Base-by-base conservation (phyloP, 305 asterid genomes). In the Fraxinus floribunda region DNA sequence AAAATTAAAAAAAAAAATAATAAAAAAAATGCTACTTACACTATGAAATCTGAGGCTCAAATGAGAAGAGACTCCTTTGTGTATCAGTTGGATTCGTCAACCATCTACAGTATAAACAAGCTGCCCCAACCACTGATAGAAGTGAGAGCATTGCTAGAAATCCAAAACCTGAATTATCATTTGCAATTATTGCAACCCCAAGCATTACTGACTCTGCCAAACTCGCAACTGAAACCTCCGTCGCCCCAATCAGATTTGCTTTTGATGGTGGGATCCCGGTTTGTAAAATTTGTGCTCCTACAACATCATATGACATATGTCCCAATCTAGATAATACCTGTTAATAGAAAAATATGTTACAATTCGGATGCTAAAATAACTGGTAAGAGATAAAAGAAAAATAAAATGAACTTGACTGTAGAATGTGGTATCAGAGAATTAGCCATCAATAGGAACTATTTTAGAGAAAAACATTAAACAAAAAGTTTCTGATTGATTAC, bases 251-350 rank as follows among this genome's bases (percentile, higher is more conserved):
- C 83, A 95, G 97, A 86, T 94, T 95, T 76, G 98, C 97, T 90
- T 94, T 95, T 55, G 98, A 92, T 79, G 92, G 91, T 82, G 98
- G 99, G 75, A 95, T 94, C 82, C 97, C 98, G 11, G 97, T 94
- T 88, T 95, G 98, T 86, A 95, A 82, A 75, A 95, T 94, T 84
- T 95, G 99, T 78, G 94, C 91, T 85, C 97, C 98, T 15, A 94
- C 89, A 82, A 93, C 91, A 84, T 94, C 93, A 90, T 95, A 95
- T 7, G 97, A 94, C 97, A 94, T 94, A 82, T 92, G 93, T 35
- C 99, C 99, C 93, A 95, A 87, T 87, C 99, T 91, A 44, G 99
- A 95, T 76, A 94, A 80, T 60, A 93, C 91, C 99, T 95, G 97
- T 70, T 36, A 49, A 29, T 60, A 46, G 81, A 35, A 88, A 68